Percentiles rank a stretch among this genome's conserved stretches.
These are phyloP conservation scores for Gentiana dahurica DNA, from an alignment of 257 asterid species.

Conservation along the genomic window DNA sequence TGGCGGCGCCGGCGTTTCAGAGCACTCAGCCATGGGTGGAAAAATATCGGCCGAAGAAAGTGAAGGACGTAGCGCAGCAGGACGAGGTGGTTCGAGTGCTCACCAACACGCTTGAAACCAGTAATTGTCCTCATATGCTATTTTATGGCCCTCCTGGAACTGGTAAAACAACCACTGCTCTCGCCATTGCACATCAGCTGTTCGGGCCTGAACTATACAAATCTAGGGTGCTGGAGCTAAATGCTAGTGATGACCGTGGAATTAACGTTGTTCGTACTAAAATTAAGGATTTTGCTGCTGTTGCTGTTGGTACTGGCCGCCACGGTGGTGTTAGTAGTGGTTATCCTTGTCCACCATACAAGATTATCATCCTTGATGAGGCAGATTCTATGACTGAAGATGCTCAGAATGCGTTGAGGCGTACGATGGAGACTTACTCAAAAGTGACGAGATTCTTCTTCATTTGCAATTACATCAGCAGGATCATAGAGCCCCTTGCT, in stretches of 20 bases:
- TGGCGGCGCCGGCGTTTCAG: conserved; percentile 79
- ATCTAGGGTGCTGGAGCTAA: conserved; percentile 90
- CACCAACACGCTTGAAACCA: conserved; percentile 89
- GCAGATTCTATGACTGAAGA: conserved; percentile 99
- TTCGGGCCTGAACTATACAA: conserved; percentile 94
- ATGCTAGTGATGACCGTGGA: conserved; percentile 99
- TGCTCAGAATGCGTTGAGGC: conserved; percentile 98
- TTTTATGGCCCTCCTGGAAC: conserved; percentile 99
- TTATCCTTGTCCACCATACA: conserved; percentile 94
- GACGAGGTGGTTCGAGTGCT: conserved; percentile 97
- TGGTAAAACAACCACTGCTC: conserved; percentile 93
- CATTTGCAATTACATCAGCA: conserved; percentile 95
- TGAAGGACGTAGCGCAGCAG: conserved; percentile 97
- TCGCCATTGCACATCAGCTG: conserved; percentile 93
- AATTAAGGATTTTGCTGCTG: conserved; percentile 87
- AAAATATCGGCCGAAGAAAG: conserved; percentile 95
- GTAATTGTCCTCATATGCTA: conserved; percentile 34
- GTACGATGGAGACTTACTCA: conserved; percentile 94
- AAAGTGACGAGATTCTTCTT: conserved; percentile 96
- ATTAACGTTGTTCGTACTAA: conserved; percentile 98
- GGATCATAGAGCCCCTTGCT: conserved; percentile 96
- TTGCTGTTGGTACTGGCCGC: conserved; percentile 78
- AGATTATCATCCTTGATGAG: conserved; percentile 91
- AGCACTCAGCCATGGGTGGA: conserved; percentile 99
- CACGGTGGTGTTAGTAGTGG: conserved; percentile 50